Conservation (phyloP, 257 asterid species). For the Phtheirospermum japonicum region DNA sequence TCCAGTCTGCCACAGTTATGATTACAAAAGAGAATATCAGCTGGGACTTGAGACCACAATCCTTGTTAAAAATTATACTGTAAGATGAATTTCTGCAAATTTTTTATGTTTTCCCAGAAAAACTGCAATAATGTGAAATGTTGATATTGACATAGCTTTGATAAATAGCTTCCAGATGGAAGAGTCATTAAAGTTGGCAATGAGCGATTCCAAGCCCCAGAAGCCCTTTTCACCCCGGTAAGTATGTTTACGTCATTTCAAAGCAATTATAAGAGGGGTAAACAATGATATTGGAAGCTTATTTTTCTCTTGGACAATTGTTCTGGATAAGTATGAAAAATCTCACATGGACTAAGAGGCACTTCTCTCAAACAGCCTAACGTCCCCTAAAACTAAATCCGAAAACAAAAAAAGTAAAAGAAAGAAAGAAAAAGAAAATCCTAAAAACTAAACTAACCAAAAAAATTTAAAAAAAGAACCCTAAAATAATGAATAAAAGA, state of each 20-base stretch:
- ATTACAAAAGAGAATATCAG: slow-evolving; percentile 97
- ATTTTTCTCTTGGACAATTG: slow-evolving; percentile 6
- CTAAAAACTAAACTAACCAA: no score
- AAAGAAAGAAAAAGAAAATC: no score
- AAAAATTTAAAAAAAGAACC: no score
- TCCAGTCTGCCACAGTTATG: slow-evolving; percentile 54
- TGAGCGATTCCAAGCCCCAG: slow-evolving; percentile 97
- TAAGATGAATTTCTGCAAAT: slow-evolving; percentile 39
- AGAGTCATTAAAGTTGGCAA: slow-evolving; percentile 93
- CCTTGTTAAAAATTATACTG: slow-evolving; percentile 96
- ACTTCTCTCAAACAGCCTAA: no score
- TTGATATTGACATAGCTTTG: slow-evolving; percentile 27
- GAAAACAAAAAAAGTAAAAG: no score
- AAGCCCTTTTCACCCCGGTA: slow-evolving; percentile 96
- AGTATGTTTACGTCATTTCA: slow-evolving; percentile 30
- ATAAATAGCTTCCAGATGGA: slow-evolving; percentile 92
- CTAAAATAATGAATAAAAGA: no score
- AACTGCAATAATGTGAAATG: slow-evolving; percentile 20
- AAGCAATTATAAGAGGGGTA: slow-evolving; percentile 15
- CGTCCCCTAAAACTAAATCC: no score
- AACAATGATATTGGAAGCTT: background rate
- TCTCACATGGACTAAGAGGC: background rate
- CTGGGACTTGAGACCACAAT: slow-evolving; percentile 95
- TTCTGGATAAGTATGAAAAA: background rate
- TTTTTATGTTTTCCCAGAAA: slow-evolving; percentile 15